phyloP scores from a whole-genome alignment of 176 grass and related monocot genomes.

The Dendrocalamus sinicus region DNA sequence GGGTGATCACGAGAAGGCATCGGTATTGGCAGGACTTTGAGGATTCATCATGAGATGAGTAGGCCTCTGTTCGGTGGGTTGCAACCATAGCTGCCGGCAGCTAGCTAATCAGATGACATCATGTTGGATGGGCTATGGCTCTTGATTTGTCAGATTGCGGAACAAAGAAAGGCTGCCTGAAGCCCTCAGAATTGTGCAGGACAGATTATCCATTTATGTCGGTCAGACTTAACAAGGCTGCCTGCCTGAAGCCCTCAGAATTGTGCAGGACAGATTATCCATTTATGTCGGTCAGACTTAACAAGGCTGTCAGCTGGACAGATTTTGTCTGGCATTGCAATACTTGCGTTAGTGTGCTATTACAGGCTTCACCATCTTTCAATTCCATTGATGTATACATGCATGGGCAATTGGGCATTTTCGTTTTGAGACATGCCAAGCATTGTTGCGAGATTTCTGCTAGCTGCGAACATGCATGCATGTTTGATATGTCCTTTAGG shows the following conservation, averaged over 20 bases:
- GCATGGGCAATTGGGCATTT: conserved; percentile 48
- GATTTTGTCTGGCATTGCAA: conserved; percentile 30
- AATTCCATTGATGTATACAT: conserved; percentile 45
- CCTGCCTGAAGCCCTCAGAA: background rate
- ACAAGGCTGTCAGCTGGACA: conserved; percentile 36
- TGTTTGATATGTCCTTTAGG: conserved; percentile 62
- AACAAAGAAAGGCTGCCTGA: background rate
- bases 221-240: conserved; percentile 24
- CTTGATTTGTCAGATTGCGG: conserved; percentile 17
- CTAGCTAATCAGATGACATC: conserved; percentile 12
- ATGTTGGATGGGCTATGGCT: conserved; percentile 35
- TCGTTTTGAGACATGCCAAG: conserved; percentile 59
- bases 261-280: background rate
- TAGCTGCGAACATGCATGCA: conserved; percentile 38
- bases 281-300: conserved; percentile 3
- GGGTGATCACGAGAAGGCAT: conserved; percentile 20
- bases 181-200: conserved; percentile 5
- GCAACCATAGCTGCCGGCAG: background rate
- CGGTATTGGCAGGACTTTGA: background rate
- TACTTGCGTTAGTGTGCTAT: conserved; percentile 37
- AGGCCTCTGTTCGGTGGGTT: background rate
- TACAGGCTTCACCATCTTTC: conserved; percentile 29
- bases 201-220: background rate
- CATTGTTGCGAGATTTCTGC: conserved; percentile 45
- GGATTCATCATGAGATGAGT: conserved; percentile 14